These are phyloP conservation scores for Aethionema arabicum DNA, from an alignment of 345 rosid species.

Conservation along the genomic window DNA sequence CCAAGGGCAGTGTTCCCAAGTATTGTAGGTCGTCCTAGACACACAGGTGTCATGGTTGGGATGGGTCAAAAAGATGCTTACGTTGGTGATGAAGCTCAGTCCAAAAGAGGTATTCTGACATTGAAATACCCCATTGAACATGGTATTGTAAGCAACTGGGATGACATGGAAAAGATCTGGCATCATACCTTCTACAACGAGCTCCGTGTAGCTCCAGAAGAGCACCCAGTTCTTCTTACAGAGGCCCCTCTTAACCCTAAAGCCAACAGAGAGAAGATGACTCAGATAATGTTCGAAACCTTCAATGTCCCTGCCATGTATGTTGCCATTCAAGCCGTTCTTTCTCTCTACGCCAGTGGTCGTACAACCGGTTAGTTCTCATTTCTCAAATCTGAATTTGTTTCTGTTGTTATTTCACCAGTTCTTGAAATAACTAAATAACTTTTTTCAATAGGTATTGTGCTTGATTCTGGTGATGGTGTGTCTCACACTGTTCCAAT, in stretches of 20 bases:
- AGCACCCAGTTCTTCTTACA: conserved; percentile 61
- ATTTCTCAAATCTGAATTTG: neutral
- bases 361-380: conserved; percentile 57
- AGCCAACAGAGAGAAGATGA: conserved; percentile 64
- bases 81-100: conserved; percentile 67
- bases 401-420: neutral
- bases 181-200: conserved; percentile 68
- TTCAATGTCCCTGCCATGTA: conserved; percentile 63
- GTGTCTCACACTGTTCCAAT: conserved; percentile 67
- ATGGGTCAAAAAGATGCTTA: conserved; percentile 73
- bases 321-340: conserved; percentile 61
- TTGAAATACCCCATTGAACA: conserved; percentile 63
- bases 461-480: conserved; percentile 63
- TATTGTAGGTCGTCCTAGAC: conserved; percentile 68
- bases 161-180: conserved; percentile 71
- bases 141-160: conserved; percentile 73
- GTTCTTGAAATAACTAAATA: neutral
- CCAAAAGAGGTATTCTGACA: conserved; percentile 66
- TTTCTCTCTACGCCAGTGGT: conserved; percentile 66
- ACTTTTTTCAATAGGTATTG: conserved; percentile 42
- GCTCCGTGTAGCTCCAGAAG: conserved; percentile 61
- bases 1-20: conserved; percentile 67
- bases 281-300: conserved; percentile 61
- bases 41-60: conserved; percentile 68
- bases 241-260: conserved; percentile 66